Conservation (phyloP, 768 basidiomycete genomes). For the Collybiopsis luxurians region DNA sequence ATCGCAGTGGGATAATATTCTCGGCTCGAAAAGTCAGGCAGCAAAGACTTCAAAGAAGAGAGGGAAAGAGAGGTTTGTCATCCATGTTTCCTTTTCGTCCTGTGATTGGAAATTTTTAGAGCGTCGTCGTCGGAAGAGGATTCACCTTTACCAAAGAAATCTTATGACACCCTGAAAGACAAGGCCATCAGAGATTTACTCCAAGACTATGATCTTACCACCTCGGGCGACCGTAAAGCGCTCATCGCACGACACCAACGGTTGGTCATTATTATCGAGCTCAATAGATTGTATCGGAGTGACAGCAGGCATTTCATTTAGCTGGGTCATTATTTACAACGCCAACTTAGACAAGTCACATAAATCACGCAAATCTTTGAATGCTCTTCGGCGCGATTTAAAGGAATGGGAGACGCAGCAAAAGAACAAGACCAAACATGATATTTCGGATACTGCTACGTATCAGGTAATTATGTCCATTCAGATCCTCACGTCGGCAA, state of each 20-base stretch:
- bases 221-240: conserved; percentile 47
- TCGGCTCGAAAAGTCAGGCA: conserved; percentile 33
- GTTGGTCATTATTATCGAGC: conserved; percentile 29
- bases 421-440: conserved; percentile 36
- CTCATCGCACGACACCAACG: conserved; percentile 59
- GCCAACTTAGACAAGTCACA: conserved; percentile 63
- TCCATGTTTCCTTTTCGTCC: neutral
- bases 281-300: neutral
- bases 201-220: conserved; percentile 44
- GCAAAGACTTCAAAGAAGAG: conserved; percentile 44
- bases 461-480: conserved; percentile 33
- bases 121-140: conserved; percentile 31
- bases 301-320: conserved; percentile 19
- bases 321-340: conserved; percentile 71
- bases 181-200: conserved; percentile 58
- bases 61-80: conserved; percentile 31
- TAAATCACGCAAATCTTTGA: conserved; percentile 40
- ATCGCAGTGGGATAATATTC: conserved; percentile 23
- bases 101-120: conserved; percentile 15
- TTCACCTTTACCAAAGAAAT: conserved; percentile 56
- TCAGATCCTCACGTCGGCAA: neutral
- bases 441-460: conserved; percentile 34
- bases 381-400: conserved; percentile 50
- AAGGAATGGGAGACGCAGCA: conserved; percentile 56
- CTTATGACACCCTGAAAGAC: conserved; percentile 64